Evolutionary conservation across 2,329 filamentous ascomycete species (phyloP).

Genomic region (Epichloe brachyelytri): DNA sequence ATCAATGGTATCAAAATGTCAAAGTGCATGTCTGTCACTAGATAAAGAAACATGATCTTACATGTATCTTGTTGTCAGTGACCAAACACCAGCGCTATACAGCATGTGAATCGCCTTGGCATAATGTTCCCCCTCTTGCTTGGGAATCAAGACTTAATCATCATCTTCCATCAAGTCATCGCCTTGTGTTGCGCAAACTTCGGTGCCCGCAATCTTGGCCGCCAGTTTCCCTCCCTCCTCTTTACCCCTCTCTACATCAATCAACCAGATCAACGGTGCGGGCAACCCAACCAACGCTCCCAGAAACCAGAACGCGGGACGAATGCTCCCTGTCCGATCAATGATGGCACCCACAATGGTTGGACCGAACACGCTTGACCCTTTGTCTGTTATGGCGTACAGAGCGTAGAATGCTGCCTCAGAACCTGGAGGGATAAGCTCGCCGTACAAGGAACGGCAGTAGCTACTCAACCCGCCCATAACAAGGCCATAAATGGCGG

Average conservation of each 20-base stretch:
- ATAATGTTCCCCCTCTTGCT: not conserved
- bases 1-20: not conserved
- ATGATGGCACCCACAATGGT: constrained; percentile 90
- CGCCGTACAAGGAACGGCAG: constrained; percentile 82
- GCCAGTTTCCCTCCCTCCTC: constrained; percentile 53
- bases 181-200: constrained; percentile 13
- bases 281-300: constrained; percentile 74
- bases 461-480: constrained; percentile 87
- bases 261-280: constrained; percentile 69
- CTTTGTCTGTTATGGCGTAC: constrained; percentile 96
- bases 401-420: constrained; percentile 94
- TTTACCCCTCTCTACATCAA: constrained; percentile 72
- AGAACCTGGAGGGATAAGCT: constrained; percentile 85
- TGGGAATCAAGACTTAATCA: constrained; percentile 7
- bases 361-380: constrained; percentile 84
- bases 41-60: too few species aligned
- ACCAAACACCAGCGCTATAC: not conserved
- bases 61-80: not conserved
- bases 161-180: constrained; percentile 9
- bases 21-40: not conserved
- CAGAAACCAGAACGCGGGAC: constrained; percentile 85
- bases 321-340: constrained; percentile 66
- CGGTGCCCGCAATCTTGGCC: constrained; percentile 42
- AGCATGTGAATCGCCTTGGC: not conserved
- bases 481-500: constrained; percentile 83